Evolutionary conservation across 148 eudicot species (phyloP).

Genomic region (Persicaria tinctoria): DNA sequence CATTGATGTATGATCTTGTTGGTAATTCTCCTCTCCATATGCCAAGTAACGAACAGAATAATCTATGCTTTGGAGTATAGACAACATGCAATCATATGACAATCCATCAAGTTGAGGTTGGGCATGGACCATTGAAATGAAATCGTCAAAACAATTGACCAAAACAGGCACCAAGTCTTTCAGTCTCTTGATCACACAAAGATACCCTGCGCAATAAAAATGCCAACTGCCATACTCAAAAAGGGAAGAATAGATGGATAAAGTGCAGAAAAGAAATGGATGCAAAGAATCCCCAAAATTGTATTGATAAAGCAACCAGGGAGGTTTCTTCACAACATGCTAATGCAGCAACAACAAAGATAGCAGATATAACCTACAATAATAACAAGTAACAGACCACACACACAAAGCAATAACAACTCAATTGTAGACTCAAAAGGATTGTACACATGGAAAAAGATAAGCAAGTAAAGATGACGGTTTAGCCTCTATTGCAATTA

Average conservation of each 20-base stretch:
- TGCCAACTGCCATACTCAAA: neutral
- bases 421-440: neutral
- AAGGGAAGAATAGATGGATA: neutral
- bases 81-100: slow-evolving; percentile 73
- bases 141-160: slow-evolving; percentile 60
- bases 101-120: slow-evolving; percentile 51
- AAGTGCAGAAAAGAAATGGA: neutral
- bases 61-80: slow-evolving; percentile 70
- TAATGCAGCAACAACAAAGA: neutral
- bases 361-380: neutral
- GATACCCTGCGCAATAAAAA: slow-evolving; percentile 34
- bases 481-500: neutral
- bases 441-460: neutral
- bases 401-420: neutral
- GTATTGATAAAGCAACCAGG: neutral
- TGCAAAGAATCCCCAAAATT: neutral
- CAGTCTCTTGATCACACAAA: slow-evolving; percentile 37
- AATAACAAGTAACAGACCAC: neutral
- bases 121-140: slow-evolving; percentile 37
- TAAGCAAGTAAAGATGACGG: neutral
- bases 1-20: slow-evolving; percentile 24
- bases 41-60: slow-evolving; percentile 50
- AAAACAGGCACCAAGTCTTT: slow-evolving; percentile 61
- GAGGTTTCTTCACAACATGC: neutral
- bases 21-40: slow-evolving; percentile 24